A percentile compares a stretch with the other conserved stretches of the same genome.
phyloP scores from a whole-genome alignment of 495 filamentous ascomycete species.

The Geopyxis carbonaria region DNA sequence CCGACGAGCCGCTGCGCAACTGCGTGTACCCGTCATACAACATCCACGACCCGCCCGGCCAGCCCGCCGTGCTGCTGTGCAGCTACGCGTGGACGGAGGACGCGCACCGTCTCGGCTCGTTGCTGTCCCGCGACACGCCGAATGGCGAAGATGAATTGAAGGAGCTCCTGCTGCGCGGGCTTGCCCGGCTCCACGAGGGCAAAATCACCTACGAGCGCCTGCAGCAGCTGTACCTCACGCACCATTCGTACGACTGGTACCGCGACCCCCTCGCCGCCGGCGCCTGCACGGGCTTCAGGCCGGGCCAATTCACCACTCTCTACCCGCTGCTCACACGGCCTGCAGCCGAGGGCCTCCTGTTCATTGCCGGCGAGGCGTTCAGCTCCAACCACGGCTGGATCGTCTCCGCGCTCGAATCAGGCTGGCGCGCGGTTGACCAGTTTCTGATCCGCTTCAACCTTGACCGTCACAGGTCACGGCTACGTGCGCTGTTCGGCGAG shows the following conservation, averaged over 20 bases:
- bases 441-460: too few species aligned
- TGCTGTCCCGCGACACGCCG: conserved; percentile 12
- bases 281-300: conserved; percentile 7
- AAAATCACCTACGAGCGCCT: background rate
- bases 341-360: conserved; percentile 8
- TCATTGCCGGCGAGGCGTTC: conserved; percentile 8
- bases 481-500: too few species aligned
- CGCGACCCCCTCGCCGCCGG: conserved; percentile 6
- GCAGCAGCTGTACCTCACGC: background rate
- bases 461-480: too few species aligned
- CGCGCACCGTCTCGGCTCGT: conserved; percentile 26
- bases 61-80: conserved; percentile 28
- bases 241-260: conserved; percentile 9
- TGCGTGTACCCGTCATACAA: conserved; percentile 34
- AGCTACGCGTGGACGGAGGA: conserved; percentile 32
- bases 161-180: conserved; percentile 21
- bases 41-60: conserved; percentile 14
- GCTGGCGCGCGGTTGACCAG: conserved; percentile 6
- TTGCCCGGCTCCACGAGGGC: conserved; percentile 13
- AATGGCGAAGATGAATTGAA: conserved; percentile 13
- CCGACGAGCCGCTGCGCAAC: conserved; percentile 28
- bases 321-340: conserved; percentile 5
- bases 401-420: conserved; percentile 9
- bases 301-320: conserved; percentile 7
- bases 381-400: conserved; percentile 15